Evolutionary conservation across 768 basidiomycete species (phyloP).

Genomic region (Boletus subparvulus): DNA sequence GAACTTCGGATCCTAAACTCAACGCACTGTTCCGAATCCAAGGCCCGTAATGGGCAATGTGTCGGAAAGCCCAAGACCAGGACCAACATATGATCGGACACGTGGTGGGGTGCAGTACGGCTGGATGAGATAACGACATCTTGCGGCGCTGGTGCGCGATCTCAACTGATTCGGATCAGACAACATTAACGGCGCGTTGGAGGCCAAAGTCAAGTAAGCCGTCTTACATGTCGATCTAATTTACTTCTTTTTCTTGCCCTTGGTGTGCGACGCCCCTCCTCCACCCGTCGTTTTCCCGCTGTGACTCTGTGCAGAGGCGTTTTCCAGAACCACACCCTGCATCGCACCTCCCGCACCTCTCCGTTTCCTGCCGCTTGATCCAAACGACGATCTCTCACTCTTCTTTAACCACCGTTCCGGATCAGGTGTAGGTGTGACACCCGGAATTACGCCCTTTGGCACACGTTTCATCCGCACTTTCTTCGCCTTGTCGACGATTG

Average conservation of each 20-base stretch:
- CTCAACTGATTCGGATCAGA: constrained; percentile 17
- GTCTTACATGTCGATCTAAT: constrained; percentile 28
- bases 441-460: constrained; percentile 72
- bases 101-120: constrained; percentile 13
- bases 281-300: constrained; percentile 38
- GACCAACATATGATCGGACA: constrained; percentile 2
- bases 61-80: neutral
- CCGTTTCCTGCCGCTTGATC: constrained; percentile 50
- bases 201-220: constrained; percentile 15
- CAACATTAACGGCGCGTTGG: constrained; percentile 23
- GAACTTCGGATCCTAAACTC: neutral
- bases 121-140: constrained; percentile 31
- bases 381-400: constrained; percentile 65
- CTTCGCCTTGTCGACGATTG: constrained; percentile 39
- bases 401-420: constrained; percentile 90
- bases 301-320: constrained; percentile 20
- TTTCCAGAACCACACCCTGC: constrained; percentile 52
- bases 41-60: neutral
- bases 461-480: constrained; percentile 65
- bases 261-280: constrained; percentile 39
- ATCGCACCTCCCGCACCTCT: constrained; percentile 63
- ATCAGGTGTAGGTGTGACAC: constrained; percentile 80
- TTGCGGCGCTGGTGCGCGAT: constrained; percentile 22
- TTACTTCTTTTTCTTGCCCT: constrained; percentile 72
- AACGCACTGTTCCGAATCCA: constrained; percentile 3